Evolutionary conservation across 306 rosid genomes (phyloP).

Genomic region (Medicago truncatula): MtrunA17r5.0-ANR NC_053046.1:39245001-39245500

Average conservation of each 20-base stretch:
- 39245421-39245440: conserved; percentile 65
- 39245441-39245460: conserved; percentile 72
- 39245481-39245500: conserved; percentile 79
- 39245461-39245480: conserved; percentile 79
- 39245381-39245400: conserved; percentile 53
- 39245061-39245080: conserved; percentile 78
- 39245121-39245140: conserved; percentile 77
- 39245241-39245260: conserved; percentile 80
- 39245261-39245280: conserved; percentile 52
- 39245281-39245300: conserved; percentile 50
- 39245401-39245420: conserved; percentile 48
- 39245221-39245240: conserved; percentile 69
- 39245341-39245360: conserved; percentile 64
- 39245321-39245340: conserved; percentile 56
- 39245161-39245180: conserved; percentile 43
- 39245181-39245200: conserved; percentile 81
- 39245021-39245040: conserved; percentile 91
- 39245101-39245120: conserved; percentile 55
- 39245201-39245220: conserved; percentile 73
- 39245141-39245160: conserved; percentile 69
- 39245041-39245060: conserved; percentile 73
- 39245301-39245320: conserved; percentile 62
- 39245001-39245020: conserved; percentile 65
- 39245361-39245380: conserved; percentile 48
- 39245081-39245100: conserved; percentile 54